Percentiles rank a stretch among this genome's conserved stretches.
These are phyloP conservation scores for Tetrahymena elliotti DNA, from an alignment of 73 alveolate genomes.

Conservation along the genomic window DNA sequence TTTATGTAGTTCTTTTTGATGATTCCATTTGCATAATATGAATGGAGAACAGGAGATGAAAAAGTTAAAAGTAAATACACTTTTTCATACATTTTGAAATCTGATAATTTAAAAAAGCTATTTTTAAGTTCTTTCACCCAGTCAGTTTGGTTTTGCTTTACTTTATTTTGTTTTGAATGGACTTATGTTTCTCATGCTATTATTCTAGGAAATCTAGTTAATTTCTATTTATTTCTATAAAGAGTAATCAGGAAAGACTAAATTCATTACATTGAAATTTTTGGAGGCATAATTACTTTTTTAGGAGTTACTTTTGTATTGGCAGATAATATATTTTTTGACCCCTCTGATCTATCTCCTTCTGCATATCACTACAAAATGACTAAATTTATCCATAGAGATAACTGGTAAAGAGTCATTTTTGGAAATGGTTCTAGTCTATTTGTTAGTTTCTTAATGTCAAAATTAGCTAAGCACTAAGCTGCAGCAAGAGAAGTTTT, in stretches of 20 bases:
- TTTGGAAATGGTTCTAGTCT: conserved; percentile 31
- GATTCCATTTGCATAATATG: conserved; percentile 16
- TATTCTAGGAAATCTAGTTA: conserved; percentile 3
- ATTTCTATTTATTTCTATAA: conserved; percentile 4
- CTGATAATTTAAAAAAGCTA: conserved; percentile 6
- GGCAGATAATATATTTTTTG: not conserved
- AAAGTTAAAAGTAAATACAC: conserved; percentile 5
- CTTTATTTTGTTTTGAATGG: conserved; percentile 26
- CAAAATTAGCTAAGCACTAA: not conserved
- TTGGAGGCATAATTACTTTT: not conserved
- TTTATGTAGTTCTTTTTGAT: conserved; percentile 1
- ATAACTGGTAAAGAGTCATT: conserved; percentile 16
- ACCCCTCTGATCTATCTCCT: not conserved
- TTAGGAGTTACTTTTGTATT: not conserved
- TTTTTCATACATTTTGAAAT: not conserved
- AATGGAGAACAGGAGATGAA: conserved; percentile 19
- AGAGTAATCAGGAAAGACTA: not conserved
- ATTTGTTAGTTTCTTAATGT: not conserved
- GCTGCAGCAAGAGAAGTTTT: conserved; percentile 13
- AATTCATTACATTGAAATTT: conserved; percentile 3
- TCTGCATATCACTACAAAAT: not conserved
- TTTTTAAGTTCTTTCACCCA: conserved; percentile 11
- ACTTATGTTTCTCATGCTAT: conserved; percentile 22
- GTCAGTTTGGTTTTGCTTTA: not conserved
- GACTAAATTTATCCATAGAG: not conserved